Percentiles rank a stretch among this genome's conserved stretches.
Conservation (phyloP, 108 stramenopile genomes). For the Cyclotella cryptica region DNA sequence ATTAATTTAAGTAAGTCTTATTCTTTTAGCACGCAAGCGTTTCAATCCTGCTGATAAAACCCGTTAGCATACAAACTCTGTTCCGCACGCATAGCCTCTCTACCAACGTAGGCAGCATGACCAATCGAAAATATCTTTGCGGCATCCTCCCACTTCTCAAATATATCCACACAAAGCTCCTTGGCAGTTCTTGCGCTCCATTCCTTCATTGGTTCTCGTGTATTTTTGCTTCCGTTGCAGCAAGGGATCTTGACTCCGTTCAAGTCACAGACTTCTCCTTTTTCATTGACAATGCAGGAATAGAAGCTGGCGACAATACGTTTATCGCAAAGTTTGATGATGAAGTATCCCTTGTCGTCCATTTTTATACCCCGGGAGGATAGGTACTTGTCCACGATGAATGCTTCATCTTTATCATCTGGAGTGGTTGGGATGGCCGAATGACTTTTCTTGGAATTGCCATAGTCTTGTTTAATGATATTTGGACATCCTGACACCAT, state of each 20-base stretch:
- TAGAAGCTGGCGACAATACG: slow-evolving; percentile 51
- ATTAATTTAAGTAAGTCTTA: too few relatives aligned
- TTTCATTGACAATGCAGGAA: slow-evolving; percentile 64
- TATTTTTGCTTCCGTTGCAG: slow-evolving; percentile 23
- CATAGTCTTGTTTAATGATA: slow-evolving; percentile 40
- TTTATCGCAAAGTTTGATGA: slow-evolving; percentile 44
- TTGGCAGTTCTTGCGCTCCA: slow-evolving; percentile 66
- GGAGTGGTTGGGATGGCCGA: not conserved
- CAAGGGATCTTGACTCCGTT: slow-evolving; percentile 58
- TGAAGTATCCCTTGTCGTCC: slow-evolving; percentile 67
- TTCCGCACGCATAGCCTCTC: slow-evolving; percentile 67
- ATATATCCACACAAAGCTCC: slow-evolving; percentile 54
- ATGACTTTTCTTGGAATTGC: not conserved
- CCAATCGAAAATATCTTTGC: slow-evolving; percentile 45
- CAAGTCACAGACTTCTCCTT: slow-evolving; percentile 66
- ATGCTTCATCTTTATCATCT: slow-evolving; percentile 13
- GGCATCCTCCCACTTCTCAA: slow-evolving; percentile 59
- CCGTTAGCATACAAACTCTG: slow-evolving; percentile 39
- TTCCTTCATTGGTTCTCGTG: slow-evolving; percentile 52
- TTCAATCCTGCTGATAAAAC: slow-evolving; percentile 62
- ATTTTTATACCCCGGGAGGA: slow-evolving; percentile 47
- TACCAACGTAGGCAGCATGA: slow-evolving; percentile 64
- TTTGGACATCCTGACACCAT: slow-evolving; percentile 60
- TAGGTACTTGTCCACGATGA: slow-evolving; percentile 49
- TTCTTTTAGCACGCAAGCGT: too few relatives aligned